Evolutionary conservation across 1,139 yeast genomes (phyloP).

Genomic region (Magnusiomyces tetraspermus): DNA sequence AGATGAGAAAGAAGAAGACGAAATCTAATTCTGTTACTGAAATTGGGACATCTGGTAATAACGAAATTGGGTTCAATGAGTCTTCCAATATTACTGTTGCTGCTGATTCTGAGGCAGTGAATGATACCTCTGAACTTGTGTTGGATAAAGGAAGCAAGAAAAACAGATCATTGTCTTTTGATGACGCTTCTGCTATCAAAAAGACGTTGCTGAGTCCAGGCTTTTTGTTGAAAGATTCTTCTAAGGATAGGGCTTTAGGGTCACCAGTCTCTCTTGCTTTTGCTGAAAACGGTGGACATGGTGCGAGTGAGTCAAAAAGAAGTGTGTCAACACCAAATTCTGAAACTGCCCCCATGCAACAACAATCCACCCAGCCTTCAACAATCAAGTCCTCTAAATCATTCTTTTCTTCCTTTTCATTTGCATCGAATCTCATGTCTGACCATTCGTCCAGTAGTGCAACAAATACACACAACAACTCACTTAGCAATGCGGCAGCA

Average conservation of each 20-base stretch:
- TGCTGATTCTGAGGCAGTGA: no score
- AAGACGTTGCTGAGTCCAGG: neutral
- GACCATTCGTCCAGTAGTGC: neutral
- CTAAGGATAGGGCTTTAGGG: neutral
- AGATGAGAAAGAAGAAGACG: no score
- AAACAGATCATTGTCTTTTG: neutral
- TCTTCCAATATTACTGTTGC: no score
- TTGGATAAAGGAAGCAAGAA: no score
- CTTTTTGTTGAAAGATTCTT: neutral
- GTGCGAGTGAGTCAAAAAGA: no score
- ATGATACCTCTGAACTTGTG: no score
- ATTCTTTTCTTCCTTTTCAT: constrained; percentile 2
- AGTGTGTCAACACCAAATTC: neutral
- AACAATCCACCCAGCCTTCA: neutral
- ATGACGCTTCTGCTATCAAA: neutral
- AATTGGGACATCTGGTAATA: no score
- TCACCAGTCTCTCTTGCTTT: neutral
- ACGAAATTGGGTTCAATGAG: no score
- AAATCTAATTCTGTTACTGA: no score
- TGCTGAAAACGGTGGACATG: neutral
- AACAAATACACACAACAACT: neutral
- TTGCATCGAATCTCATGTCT: constrained; percentile 1
- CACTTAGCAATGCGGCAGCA: neutral
- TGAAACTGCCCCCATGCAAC: neutral
- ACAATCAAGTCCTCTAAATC: constrained; percentile 1